Conservation (phyloP, 2,329 filamentous ascomycete genomes). For the Epichloe baconii region DNA sequence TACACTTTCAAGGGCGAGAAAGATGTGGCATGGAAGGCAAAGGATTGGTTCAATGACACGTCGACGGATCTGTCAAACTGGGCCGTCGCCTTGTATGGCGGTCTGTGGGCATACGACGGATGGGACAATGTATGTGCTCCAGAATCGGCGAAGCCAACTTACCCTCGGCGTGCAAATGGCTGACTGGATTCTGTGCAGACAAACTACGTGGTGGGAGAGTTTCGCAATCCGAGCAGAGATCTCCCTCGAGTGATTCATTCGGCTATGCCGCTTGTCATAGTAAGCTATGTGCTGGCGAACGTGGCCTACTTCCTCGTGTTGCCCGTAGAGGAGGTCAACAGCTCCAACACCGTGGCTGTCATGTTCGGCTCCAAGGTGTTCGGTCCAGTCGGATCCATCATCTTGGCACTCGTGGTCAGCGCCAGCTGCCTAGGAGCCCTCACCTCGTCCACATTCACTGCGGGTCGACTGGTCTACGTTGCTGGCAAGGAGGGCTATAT, state of each 20-base stretch:
- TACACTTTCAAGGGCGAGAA: slow-evolving; percentile 63
- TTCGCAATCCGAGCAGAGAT: slow-evolving; percentile 80
- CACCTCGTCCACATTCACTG: slow-evolving; percentile 90
- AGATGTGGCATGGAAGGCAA: slow-evolving; percentile 75
- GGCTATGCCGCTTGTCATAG: slow-evolving; percentile 85
- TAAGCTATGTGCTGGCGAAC: slow-evolving; percentile 83
- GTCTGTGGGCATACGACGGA: slow-evolving; percentile 94
- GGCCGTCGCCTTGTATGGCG: slow-evolving; percentile 90
- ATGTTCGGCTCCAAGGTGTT: slow-evolving; percentile 87
- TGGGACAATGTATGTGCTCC: slow-evolving; percentile 78
- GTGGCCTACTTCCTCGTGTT: slow-evolving; percentile 90
- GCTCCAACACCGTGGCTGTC: slow-evolving; percentile 89
- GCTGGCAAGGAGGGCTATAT: slow-evolving; percentile 94
- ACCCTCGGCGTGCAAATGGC: not conserved
- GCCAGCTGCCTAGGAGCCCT: slow-evolving; percentile 89
- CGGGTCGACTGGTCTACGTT: slow-evolving; percentile 80
- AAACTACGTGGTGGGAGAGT: slow-evolving; percentile 95
- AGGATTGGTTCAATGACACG: slow-evolving; percentile 80
- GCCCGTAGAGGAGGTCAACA: slow-evolving; percentile 65
- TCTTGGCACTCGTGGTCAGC: slow-evolving; percentile 79
- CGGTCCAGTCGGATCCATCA: slow-evolving; percentile 64
- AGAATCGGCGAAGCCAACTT: not conserved
- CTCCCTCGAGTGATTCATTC: slow-evolving; percentile 92
- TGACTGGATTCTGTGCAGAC: slow-evolving; percentile 41
- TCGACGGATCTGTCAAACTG: slow-evolving; percentile 68